These are phyloP conservation scores for Penicillium decumbens DNA, from an alignment of 2,329 filamentous ascomycete species.

Conservation along the genomic window DNA sequence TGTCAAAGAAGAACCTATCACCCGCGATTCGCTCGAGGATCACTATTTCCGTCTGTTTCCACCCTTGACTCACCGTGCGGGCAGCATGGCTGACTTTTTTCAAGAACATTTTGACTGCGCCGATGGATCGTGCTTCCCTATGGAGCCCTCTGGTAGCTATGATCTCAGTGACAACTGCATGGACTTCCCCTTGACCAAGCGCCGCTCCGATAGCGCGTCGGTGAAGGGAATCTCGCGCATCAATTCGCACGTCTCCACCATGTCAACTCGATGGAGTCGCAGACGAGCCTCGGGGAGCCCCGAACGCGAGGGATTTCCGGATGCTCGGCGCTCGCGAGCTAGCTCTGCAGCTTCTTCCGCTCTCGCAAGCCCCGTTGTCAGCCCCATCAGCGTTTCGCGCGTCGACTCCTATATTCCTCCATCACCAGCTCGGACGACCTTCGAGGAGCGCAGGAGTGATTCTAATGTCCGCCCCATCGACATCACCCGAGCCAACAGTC, in stretches of 20 bases:
- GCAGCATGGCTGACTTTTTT: neutral
- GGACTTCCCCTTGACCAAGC: slow-evolving; percentile 54
- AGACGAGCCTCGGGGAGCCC: slow-evolving; percentile 35
- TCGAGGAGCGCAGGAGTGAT: slow-evolving; percentile 51
- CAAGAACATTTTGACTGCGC: slow-evolving; percentile 38
- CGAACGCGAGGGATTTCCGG: slow-evolving; percentile 28
- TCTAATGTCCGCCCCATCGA: slow-evolving; percentile 51
- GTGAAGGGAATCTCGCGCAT: slow-evolving; percentile 61
- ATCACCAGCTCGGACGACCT: slow-evolving; percentile 61
- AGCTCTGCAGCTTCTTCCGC: slow-evolving; percentile 41
- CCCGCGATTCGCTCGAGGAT: slow-evolving; percentile 56
- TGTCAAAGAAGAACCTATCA: slow-evolving; percentile 75
- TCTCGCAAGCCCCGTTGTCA: slow-evolving; percentile 33
- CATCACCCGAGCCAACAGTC: slow-evolving; percentile 50
- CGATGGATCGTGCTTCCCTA: slow-evolving; percentile 29
- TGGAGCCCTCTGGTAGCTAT: slow-evolving; percentile 34
- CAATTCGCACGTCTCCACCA: slow-evolving; percentile 64
- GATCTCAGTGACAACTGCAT: slow-evolving; percentile 59
- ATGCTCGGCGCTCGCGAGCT: slow-evolving; percentile 39
- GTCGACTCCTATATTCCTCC: slow-evolving; percentile 54
- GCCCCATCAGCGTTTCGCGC: slow-evolving; percentile 30
- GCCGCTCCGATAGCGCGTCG: slow-evolving; percentile 46
- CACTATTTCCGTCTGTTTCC: slow-evolving; percentile 68
- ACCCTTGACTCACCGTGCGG: slow-evolving; percentile 9
- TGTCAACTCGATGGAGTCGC: slow-evolving; percentile 51